Evolutionary conservation across 139 green algal species (phyloP).

Genomic region (Chlorella sp.): DNA sequence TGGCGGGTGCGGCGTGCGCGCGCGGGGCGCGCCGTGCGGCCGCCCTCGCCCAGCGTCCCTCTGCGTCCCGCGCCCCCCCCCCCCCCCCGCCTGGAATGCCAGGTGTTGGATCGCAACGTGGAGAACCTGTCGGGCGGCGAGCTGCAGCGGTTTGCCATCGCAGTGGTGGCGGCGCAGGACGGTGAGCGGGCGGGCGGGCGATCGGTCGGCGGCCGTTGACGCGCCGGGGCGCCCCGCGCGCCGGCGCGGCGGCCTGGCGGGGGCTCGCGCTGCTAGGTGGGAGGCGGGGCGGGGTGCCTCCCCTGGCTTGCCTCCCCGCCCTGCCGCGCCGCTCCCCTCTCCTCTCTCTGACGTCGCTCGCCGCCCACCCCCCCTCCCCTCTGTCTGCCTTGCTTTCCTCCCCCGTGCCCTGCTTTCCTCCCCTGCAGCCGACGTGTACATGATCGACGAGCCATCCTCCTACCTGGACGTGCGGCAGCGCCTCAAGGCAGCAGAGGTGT

Average conservation of each 20-base stretch:
- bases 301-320: too few species aligned
- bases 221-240: too few species aligned
- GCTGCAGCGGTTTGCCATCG: constrained; percentile 99
- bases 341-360: neutral
- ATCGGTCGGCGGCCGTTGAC: too few species aligned
- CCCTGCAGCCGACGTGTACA: constrained; percentile 90
- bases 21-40: too few species aligned
- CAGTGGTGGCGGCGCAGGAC: constrained; percentile 85
- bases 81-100: too few species aligned
- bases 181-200: constrained; percentile 1
- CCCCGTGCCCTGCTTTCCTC: neutral
- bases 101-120: constrained; percentile 95
- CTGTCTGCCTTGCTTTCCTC: too few species aligned
- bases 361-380: neutral
- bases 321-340: neutral
- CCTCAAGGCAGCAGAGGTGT: constrained; percentile 88
- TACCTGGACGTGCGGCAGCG: constrained; percentile 98
- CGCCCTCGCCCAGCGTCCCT: too few species aligned
- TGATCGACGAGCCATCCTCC: constrained; percentile 98
- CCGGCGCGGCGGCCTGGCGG: too few species aligned
- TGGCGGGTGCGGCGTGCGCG: too few species aligned
- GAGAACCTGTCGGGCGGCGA: constrained; percentile 95
- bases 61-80: too few species aligned
- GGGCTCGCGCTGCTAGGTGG: too few species aligned
- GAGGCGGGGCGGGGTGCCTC: too few species aligned